Evolutionary conservation across 176 grass and related monocot species (phyloP).

Genomic region (Oryza nivara): DNA sequence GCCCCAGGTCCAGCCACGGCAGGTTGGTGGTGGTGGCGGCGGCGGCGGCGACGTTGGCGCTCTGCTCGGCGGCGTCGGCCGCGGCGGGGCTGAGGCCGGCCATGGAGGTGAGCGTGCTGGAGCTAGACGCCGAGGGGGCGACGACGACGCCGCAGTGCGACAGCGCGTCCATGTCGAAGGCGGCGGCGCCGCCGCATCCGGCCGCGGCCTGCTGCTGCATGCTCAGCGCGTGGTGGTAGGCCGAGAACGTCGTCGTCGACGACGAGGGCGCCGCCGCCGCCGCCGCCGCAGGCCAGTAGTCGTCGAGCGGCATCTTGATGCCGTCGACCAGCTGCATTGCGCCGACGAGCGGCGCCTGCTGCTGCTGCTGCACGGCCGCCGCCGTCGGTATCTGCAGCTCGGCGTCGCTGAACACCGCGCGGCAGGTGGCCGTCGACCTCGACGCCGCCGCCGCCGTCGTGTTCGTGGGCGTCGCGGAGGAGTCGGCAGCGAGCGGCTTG

Average conservation of each 20-base stretch:
- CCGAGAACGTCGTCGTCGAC: not conserved
- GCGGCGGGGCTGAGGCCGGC: conserved; percentile 16
- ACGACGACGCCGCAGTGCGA: conserved; percentile 28
- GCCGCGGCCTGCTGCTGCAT: not conserved
- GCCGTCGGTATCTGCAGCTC: conserved; percentile 30
- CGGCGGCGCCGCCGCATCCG: not conserved
- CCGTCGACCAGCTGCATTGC: conserved; percentile 29
- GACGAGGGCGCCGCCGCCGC: not conserved
- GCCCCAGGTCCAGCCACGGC: conserved; percentile 43
- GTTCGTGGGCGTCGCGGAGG: too few species aligned
- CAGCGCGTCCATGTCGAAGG: conserved; percentile 41
- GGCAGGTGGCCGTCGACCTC: not conserved
- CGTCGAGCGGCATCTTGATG: conserved; percentile 38
- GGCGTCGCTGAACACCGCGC: conserved; percentile 31
- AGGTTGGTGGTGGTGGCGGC: not conserved
- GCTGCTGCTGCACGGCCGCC: conserved; percentile 2
- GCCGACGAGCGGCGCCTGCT: conserved; percentile 4
- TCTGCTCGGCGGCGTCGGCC: conserved; percentile 1
- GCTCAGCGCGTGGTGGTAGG: conserved; percentile 38
- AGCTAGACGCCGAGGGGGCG: conserved; percentile 39
- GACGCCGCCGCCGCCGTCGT: too few species aligned
- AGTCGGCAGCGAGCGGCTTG: conserved; percentile 44
- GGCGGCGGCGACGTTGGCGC: not conserved
- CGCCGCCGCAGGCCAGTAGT: conserved; percentile 31
- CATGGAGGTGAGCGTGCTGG: conserved; percentile 49